Conservation (phyloP, 208 protist genomes). For the Trichomonas tenax region DNA sequence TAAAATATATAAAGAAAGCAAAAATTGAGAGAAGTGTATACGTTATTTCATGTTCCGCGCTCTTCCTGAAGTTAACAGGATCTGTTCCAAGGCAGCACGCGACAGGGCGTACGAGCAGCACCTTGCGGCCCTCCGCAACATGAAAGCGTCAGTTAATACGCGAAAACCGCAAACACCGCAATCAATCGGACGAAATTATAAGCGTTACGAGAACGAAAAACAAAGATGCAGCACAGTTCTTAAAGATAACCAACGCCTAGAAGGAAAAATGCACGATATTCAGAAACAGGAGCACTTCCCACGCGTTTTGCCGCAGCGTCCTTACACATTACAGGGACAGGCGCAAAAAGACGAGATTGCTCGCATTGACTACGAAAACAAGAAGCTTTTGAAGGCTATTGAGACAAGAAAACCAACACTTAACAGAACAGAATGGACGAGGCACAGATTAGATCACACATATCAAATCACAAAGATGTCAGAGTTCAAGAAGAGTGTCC, state of each 20-base stretch:
- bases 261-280: neutral
- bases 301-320: neutral
- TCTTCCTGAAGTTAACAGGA: neutral
- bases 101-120: neutral
- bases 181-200: neutral
- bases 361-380: neutral
- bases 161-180: neutral
- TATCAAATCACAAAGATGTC: neutral
- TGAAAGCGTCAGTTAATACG: neutral
- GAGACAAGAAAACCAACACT: neutral
- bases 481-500: neutral
- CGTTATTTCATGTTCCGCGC: neutral
- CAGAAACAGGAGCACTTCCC: neutral
- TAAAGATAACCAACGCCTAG: neutral
- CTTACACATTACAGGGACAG: neutral
- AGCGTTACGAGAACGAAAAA: neutral
- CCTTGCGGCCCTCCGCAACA: neutral
- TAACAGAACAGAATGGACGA: neutral
- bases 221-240: neutral
- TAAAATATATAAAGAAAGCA: neutral
- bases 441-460: neutral
- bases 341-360: neutral
- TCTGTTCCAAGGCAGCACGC: neutral
- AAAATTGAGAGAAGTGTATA: neutral
- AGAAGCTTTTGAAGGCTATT: neutral